These are phyloP conservation scores for Talaromyces atroroseus DNA, from an alignment of 2,329 filamentous ascomycete genomes.

Conservation along the genomic window DNA sequence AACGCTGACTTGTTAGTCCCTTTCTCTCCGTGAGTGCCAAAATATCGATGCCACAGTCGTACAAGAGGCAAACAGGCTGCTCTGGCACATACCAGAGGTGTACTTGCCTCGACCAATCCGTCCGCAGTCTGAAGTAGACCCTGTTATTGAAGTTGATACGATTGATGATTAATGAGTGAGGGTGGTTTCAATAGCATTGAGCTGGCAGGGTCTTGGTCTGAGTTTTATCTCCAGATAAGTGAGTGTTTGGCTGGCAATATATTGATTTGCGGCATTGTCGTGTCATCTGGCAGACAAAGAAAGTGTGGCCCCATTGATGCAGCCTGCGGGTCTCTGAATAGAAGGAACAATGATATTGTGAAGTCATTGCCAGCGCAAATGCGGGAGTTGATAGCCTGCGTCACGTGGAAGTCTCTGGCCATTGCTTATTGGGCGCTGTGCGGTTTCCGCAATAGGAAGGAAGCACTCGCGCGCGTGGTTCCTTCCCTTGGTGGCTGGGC, in stretches of 20 bases:
- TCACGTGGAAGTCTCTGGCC: not conserved
- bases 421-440: not conserved
- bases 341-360: not conserved
- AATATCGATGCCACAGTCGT: constrained; percentile 20
- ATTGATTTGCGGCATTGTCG: not conserved
- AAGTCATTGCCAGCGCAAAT: not conserved
- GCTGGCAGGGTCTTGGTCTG: too few species aligned
- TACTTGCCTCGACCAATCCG: constrained; percentile 19
- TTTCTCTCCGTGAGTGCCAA: constrained; percentile 24
- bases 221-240: not conserved
- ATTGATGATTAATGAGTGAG: not conserved
- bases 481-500: not conserved
- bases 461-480: not conserved
- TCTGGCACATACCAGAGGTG: constrained; percentile 26
- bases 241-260: not conserved
- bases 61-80: constrained; percentile 20
- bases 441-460: constrained; percentile 1
- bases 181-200: not conserved
- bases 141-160: constrained; percentile 23
- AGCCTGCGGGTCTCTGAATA: not conserved
- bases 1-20: constrained; percentile 18
- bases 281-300: not conserved
- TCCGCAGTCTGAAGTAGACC: not conserved
- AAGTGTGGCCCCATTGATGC: not conserved
- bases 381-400: not conserved